Conservation (phyloP, 306 rosid species). For the Phaseolus lunatus region DNA sequence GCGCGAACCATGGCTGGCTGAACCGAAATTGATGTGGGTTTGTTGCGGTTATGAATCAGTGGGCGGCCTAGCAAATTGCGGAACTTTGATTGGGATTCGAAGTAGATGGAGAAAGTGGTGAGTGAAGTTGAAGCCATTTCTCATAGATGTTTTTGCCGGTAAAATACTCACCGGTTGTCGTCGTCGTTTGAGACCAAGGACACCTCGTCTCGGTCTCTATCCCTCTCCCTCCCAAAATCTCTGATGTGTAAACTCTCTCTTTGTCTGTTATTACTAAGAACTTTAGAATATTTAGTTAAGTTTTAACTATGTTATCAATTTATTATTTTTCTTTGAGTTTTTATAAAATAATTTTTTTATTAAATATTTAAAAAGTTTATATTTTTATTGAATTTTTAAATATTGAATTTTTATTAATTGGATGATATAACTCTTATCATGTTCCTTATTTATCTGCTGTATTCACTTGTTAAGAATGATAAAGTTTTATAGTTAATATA, state of each 20-base stretch:
- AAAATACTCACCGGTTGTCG: neutral
- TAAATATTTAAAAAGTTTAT: no score
- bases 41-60: conserved; percentile 27
- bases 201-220: neutral
- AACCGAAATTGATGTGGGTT: conserved; percentile 36
- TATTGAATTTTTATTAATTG: no score
- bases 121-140: conserved; percentile 45
- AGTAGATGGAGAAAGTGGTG: conserved; percentile 35
- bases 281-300: no score
- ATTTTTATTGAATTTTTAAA: no score
- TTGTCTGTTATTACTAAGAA: no score
- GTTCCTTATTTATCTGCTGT: no score
- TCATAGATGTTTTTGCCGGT: neutral
- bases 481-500: no score
- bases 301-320: no score
- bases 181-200: neutral
- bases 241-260: neutral
- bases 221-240: neutral
- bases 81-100: conserved; percentile 15
- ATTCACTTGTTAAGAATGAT: no score
- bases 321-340: no score
- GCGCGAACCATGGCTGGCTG: conserved; percentile 19
- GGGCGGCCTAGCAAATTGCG: neutral
- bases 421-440: no score
- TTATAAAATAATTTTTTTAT: no score